Evolutionary conservation across 2,329 filamentous ascomycete species (phyloP).

Genomic region (Eurotiales sp.): DNA sequence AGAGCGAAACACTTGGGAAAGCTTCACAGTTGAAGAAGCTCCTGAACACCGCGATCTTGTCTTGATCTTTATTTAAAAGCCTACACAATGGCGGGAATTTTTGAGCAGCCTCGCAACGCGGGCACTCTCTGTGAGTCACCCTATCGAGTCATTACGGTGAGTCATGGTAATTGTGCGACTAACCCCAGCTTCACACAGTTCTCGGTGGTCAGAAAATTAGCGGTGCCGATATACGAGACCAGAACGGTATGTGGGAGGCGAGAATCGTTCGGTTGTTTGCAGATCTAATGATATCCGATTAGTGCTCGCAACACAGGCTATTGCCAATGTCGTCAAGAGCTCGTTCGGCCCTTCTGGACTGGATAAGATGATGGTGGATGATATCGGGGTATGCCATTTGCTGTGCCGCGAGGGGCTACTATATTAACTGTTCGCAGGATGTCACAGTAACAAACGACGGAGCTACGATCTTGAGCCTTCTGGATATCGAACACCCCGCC

Average conservation of each 20-base stretch:
- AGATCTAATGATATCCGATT: conserved; percentile 19
- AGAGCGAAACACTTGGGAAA: conserved; percentile 11
- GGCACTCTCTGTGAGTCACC: conserved; percentile 74
- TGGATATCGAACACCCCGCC: conserved; percentile 96
- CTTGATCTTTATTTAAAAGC: conserved; percentile 7
- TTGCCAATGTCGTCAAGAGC: conserved; percentile 98
- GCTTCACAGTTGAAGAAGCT: conserved; percentile 12
- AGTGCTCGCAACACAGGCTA: conserved; percentile 94
- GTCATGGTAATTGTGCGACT: conserved; percentile 12
- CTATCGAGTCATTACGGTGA: not conserved
- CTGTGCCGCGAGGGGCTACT: no score
- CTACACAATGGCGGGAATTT: conserved; percentile 80
- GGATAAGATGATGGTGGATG: conserved; percentile 99
- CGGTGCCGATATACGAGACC: conserved; percentile 91
- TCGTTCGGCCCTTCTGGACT: conserved; percentile 96
- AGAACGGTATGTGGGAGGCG: conserved; percentile 66
- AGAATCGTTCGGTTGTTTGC: conserved; percentile 1
- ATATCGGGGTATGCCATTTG: conserved; percentile 84
- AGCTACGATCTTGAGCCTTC: conserved; percentile 88
- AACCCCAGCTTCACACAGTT: conserved; percentile 52
- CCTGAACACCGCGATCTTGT: not conserved
- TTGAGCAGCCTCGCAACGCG: conserved; percentile 85
- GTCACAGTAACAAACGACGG: conserved; percentile 99
- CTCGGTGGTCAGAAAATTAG: conserved; percentile 97
- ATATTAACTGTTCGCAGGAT: conserved; percentile 56